Evolutionary conservation across 495 filamentous ascomycete species (phyloP), one percentile per base, ranked within the genome.

Genomic region (Margaritispora aquatica): DNA sequence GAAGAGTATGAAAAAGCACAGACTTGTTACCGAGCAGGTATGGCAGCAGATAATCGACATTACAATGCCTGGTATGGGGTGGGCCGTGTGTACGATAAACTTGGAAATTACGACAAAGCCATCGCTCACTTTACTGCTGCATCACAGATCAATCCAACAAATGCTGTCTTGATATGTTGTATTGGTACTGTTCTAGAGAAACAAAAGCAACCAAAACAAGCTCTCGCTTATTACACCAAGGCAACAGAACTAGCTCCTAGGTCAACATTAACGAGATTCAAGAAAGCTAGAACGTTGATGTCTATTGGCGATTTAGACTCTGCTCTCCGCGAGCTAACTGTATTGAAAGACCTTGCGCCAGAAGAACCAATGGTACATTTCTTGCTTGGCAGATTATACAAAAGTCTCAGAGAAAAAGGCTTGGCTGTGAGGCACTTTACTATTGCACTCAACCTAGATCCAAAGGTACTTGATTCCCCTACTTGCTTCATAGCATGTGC

Each of bases 11-110:
- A 97, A 74, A 96, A 96, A 63, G 94, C 94, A 1, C 78, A 95
- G 13, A 82, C 84, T 29, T 84, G 89, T 13, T 98, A 96, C 68
- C 84, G 94, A 36, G 78, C 82, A 26, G 90, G 89, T 1, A 87
- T 97, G 60, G 79, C 84, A 29, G 90, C 89, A 0, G 92, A 98
- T 63, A 84, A 79, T 53, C 82, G 95, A 15, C 91, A 96, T 72
- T 98, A 97, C 74, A 96, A 96, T 68, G 93, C 92, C 26, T 97
- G 92, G 83, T 98, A 98, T 68, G 94, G 94, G 26, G 83, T 98
- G 47, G 94, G 90, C 2, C 87, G 85, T 50, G 92, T 96, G 1
- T 96, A 90, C 67, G 94, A 97, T 69, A 96, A 92, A 69, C 84
- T 96, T 69, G 94, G 94, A 70, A 95, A 92, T 70, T 92, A 88